phyloP scores from a whole-genome alignment of 208 protist genomes.

The Leishmania guyanensis region DNA sequence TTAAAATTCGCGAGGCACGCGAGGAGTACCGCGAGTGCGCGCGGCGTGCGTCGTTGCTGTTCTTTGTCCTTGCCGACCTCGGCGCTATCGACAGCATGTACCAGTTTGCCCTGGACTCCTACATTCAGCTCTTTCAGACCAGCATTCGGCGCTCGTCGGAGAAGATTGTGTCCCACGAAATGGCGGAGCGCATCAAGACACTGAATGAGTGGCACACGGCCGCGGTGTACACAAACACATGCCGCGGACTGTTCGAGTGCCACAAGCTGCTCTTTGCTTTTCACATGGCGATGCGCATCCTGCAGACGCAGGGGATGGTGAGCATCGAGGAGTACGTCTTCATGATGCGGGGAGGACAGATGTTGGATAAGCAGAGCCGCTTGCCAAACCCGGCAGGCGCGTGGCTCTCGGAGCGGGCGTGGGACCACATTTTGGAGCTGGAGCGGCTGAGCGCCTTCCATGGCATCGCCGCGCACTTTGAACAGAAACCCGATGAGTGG shows the following conservation, averaged over 20 bases:
- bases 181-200: slow-evolving; percentile 93
- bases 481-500: slow-evolving; percentile 96
- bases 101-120: slow-evolving; percentile 98
- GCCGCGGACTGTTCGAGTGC: slow-evolving; percentile 98
- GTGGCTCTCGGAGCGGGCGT: slow-evolving; percentile 96
- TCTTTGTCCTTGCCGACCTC: slow-evolving; percentile 98
- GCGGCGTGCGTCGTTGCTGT: slow-evolving; percentile 95
- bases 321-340: slow-evolving; percentile 98
- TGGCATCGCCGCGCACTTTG: slow-evolving; percentile 94
- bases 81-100: slow-evolving; percentile 98
- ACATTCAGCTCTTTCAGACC: slow-evolving; percentile 96
- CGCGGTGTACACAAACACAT: slow-evolving; percentile 98
- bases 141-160: slow-evolving; percentile 95
- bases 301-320: slow-evolving; percentile 89
- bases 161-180: slow-evolving; percentile 83
- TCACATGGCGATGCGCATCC: slow-evolving; percentile 97
- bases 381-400: slow-evolving; percentile 94
- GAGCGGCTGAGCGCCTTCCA: slow-evolving; percentile 96
- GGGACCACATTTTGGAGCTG: slow-evolving; percentile 98
- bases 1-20: slow-evolving; percentile 96
- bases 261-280: slow-evolving; percentile 99
- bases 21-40: slow-evolving; percentile 97
- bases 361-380: slow-evolving; percentile 94
- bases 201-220: slow-evolving; percentile 98
- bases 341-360: slow-evolving; percentile 96